Percentiles rank a stretch among this genome's conserved stretches.
phyloP scores from a whole-genome alignment of 169 alveolate genomes.

The Plasmodium billcollinsi region DNA sequence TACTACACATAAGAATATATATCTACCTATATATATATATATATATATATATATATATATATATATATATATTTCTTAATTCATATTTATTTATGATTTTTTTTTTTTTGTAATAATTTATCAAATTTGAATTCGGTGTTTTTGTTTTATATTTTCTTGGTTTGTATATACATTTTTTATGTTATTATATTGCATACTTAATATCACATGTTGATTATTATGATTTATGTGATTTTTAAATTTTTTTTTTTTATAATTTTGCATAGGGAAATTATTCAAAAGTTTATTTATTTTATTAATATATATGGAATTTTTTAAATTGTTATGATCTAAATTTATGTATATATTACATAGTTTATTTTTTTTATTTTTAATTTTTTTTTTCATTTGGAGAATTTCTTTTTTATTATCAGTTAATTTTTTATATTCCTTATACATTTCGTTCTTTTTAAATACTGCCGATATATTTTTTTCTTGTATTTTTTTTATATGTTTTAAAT shows the following conservation, averaged over 20 bases:
- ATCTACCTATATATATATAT: conserved; percentile 1
- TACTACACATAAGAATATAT: background rate
- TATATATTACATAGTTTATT: conserved; percentile 21
- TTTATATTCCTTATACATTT: no score
- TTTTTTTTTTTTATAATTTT: conserved; percentile 1
- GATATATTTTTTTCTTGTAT: no score
- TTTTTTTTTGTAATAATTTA: background rate
- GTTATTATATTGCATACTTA: conserved; percentile 65
- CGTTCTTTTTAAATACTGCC: no score
- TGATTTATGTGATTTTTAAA: background rate
- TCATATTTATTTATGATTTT: background rate
- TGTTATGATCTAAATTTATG: conserved; percentile 60
- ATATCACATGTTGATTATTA: background rate
- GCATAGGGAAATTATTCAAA: conserved; percentile 21
- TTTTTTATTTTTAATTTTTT: conserved; percentile 6
- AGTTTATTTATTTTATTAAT: conserved; percentile 44
- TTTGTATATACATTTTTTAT: conserved; percentile 26
- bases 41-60: background rate
- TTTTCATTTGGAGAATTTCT: conserved; percentile 3
- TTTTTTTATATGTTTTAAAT: conserved; percentile 37
- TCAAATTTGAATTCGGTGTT: conserved; percentile 28
- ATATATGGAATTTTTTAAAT: conserved; percentile 45
- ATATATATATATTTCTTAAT: background rate
- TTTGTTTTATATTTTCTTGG: background rate
- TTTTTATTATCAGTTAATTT: no score